Conservation (phyloP, 345 rosid genomes). For the Syzygium aqueum region DNA sequence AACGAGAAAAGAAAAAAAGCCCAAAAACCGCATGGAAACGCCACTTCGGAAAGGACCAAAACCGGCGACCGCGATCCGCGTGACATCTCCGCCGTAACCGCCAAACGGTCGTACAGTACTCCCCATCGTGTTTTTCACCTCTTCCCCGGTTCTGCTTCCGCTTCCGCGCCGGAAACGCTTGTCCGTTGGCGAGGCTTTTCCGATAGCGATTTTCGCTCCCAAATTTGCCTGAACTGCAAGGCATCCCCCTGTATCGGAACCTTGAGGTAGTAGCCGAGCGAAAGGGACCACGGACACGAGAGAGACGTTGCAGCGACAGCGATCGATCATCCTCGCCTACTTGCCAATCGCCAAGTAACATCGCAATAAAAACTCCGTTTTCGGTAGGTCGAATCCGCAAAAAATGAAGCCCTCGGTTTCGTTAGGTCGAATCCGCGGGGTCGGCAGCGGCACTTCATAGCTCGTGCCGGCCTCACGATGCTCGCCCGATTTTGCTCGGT, state of each 20-base stretch:
- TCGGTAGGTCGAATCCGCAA: neutral
- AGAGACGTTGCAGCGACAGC: neutral
- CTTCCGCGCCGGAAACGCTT: neutral
- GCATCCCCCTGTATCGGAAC: neutral
- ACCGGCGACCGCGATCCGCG: neutral
- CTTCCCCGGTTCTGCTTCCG: neutral
- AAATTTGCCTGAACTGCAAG: neutral
- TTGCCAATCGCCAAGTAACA: neutral
- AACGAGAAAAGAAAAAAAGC: neutral
- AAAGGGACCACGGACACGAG: neutral
- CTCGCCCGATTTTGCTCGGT: neutral
- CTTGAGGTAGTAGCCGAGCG: neutral
- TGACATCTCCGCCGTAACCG: neutral
- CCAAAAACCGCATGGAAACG: neutral
- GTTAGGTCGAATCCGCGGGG: no score
- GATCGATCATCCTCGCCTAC: no score
- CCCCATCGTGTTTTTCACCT: neutral
- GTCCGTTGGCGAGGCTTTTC: neutral
- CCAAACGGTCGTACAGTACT: neutral
- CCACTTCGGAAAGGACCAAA: neutral
- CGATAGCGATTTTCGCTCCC: neutral
- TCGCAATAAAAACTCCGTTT: neutral
- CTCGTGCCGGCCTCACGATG: neutral
- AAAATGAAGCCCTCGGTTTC: no score
- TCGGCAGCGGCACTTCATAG: neutral